A percentile compares a stretch with the other conserved stretches of the same genome.
Evolutionary conservation across 306 rosid genomes (phyloP).

Genomic region (Fragaria nilgerrensis): DNA sequence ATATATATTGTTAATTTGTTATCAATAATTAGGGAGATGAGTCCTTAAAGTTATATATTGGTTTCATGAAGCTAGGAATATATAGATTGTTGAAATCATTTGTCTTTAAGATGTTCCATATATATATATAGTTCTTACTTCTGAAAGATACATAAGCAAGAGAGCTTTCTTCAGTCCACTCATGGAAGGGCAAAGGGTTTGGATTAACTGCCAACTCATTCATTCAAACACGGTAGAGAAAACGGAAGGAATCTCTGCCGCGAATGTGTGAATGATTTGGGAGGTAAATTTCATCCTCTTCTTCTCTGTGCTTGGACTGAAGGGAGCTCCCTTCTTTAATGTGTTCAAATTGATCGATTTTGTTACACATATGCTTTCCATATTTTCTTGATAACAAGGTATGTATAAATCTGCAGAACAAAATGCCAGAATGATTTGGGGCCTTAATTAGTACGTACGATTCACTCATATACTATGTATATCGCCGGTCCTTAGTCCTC

Average conservation of each 20-base stretch:
- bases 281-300: constrained; percentile 68
- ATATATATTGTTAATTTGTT: not conserved
- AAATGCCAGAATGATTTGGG: not conserved
- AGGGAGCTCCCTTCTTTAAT: constrained; percentile 95
- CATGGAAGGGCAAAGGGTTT: constrained; percentile 63
- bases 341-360: constrained; percentile 11
- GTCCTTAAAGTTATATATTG: too few relatives aligned
- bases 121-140: not conserved
- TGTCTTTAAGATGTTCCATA: not conserved
- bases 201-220: constrained; percentile 96
- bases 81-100: not conserved
- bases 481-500: not conserved
- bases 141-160: constrained; percentile 39
- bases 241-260: constrained; percentile 36
- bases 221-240: constrained; percentile 77
- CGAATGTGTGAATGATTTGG: constrained; percentile 94
- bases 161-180: constrained; percentile 97
- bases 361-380: not conserved
- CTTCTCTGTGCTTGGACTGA: constrained; percentile 93
- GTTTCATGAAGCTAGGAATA: not conserved
- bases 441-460: not conserved
- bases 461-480: not conserved
- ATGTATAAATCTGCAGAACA: not conserved
- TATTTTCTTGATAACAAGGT: not conserved
- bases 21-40: not conserved